Base-by-base conservation (phyloP, 2,329 filamentous ascomycete species). In the Pseudogymnoascus sp. region DNA sequence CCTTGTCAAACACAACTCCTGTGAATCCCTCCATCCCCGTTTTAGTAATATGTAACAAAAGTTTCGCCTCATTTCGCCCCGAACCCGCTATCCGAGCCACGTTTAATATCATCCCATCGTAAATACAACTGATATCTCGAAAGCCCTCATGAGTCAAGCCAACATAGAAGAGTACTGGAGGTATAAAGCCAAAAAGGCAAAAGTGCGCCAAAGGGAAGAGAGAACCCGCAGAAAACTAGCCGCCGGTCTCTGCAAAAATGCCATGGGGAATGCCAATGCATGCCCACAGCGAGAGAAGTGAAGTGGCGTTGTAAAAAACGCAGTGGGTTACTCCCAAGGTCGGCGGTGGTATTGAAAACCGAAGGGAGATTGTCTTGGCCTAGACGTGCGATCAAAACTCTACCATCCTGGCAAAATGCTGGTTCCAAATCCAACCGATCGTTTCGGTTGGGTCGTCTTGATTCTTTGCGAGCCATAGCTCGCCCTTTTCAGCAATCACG, bases 371-470 rank as follows among this genome's bases (percentile, higher is more conserved):
- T 54, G 28, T 20, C 16, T 14, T 54, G 2, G 28, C 28, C 16
- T 33, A 25, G 47, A 54, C 12, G 47, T 25, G 25, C 25, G 6
- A 54, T 54, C 47, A 54, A 20, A 20, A 54, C 30, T 54, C 47
- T 28, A 54, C 47, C 47, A 54, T 54, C 35, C 57, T 58, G 41
- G 88, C 88, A 79, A 99, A 99, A 77, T 99, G 94, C 74, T 97
- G 97, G 70, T 92, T 96, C 94, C 94, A 99, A 70, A 99, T 96
- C 94, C 94, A 99, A 59, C 94, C 94, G 35, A 97, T 86, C 66
- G 86, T 82, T 66, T 88, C 83, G 9, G 79, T 81, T 1, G 85
- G 78, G 74, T 99, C 94, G 71, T 99, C 94, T 76, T 99, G 94
- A 72, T 99, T 99, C 74, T 91, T 91, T 60, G 94, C 94, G 62